Evolutionary conservation across 805 yeast species (phyloP), one percentile per base, ranked within the genome.

Genomic region (Yarrowia hollandica): DNA sequence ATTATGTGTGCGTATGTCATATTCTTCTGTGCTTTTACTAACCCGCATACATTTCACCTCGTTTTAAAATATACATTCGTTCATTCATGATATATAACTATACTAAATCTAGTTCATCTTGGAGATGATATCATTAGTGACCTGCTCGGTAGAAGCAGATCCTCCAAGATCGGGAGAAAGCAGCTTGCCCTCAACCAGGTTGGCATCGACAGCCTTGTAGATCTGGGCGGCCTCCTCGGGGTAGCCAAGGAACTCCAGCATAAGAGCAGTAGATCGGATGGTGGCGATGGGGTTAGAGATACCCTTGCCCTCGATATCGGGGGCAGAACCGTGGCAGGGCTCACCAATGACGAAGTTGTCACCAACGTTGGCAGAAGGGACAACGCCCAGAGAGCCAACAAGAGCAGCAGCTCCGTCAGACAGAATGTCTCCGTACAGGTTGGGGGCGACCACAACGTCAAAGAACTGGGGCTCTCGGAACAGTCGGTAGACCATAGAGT

Each of bases 281-380:
- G 99, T 94, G 60, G 99, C 99, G 69, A 94, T 85, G 65, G 99
- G 99, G 81, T 92, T 92, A 57, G 97, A 82, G 57, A 71, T 71
- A 68, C 94, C 94, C 74, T 81, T 85, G 67, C 99, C 99, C 72
- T 91, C 96, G 66, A 94, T 94, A 74, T 94, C 99, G 60, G 99
- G 99, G 59, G 99, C 99, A 60, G 96, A 88, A 63, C 99, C 99
- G 76, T 94, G 99, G 72, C 97, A 91, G 71, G 99, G 99, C 77
- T 94, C 99, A 72, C 99, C 99, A 71, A 94, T 90, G 64, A 95
- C 97, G 71, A 94, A 92, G 72, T 80, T 76, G 71, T 90, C 96
- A 69, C 99, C 99, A 64, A 94, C 99, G 70, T 94, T 94, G 62
- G 98, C 98, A 59, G 96, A 86, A 69, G 99, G 98, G 60, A 94